Conservation (phyloP, 306 rosid species). For the Cucurbita moschata region DNA sequence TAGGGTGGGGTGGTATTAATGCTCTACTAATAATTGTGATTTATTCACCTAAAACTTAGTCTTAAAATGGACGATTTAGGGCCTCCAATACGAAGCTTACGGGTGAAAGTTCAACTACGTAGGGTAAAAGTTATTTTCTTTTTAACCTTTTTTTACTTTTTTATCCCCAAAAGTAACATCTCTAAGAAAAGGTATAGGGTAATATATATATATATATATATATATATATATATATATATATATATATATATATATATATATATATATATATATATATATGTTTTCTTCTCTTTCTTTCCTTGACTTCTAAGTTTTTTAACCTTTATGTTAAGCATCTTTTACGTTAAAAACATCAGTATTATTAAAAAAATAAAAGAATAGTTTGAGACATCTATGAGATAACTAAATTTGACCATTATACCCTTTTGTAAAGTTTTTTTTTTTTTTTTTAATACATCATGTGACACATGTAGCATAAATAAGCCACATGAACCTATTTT, state of each 20-base stretch:
- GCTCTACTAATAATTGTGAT: background rate
- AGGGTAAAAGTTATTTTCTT: background rate
- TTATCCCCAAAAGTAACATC: background rate
- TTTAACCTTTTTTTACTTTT: background rate
- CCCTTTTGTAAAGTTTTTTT: background rate
- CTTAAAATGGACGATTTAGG: background rate
- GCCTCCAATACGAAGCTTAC: background rate
- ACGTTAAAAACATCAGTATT: background rate
- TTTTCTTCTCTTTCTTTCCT: background rate
- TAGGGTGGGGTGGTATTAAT: background rate
- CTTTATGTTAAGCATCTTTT: background rate
- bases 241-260: too few relatives aligned
- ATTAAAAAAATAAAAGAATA: too few relatives aligned
- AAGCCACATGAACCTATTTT: background rate
- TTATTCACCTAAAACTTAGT: background rate
- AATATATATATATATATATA: background rate
- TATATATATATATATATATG: background rate
- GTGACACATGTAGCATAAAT: background rate
- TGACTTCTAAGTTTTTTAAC: background rate
- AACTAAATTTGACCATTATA: background rate
- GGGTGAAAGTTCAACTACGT: background rate
- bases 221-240: too few relatives aligned
- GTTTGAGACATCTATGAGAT: too few relatives aligned
- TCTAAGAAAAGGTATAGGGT: background rate
- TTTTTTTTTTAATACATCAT: too few relatives aligned